Evolutionary conservation across 2,329 filamentous ascomycete genomes (phyloP), one percentile per base, ranked within the genome.

Genomic region (Epichloe typhina): DNA sequence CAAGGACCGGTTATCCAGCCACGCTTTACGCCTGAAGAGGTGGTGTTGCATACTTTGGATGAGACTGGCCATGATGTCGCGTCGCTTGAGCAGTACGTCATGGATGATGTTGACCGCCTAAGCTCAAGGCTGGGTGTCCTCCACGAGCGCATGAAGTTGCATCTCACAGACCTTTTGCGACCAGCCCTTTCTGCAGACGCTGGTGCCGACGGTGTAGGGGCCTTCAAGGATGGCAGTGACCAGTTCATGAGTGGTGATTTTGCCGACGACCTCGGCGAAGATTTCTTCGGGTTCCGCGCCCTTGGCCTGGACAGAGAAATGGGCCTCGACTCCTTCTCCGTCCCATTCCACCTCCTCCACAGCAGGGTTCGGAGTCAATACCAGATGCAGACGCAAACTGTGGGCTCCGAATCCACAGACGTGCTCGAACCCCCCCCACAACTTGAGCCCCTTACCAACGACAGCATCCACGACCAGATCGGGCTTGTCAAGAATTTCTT

Each of bases 211-310:
- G 93, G 90, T 37, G 89, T 84, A 4, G 86, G 85, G 51, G 87
- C 89, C 6, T 98, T 98, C 74, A 88, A 94, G 55, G 93, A 98
- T 60, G 91, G 90, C 56, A 95, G 89, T 66, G 93, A 98, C 56
- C 93, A 97, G 64, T 98, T 97, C 59, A 83, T 96, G 46, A 88
- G 87, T 44, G 93, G 93, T 54, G 93, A 98, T 66, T 98, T 98
- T 65, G 93, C 93, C 0, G 93, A 96, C 64, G 93, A 98, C 59
- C 85, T 98, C 12, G 91, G 90, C 54, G 93, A 98, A 72, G 93
- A 98, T 69, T 98, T 96, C 77, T 98, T 98, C 62, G 93, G 93
- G 31, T 97, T 98, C 78, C 90, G 89, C 64, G 90, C 95, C 53
- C 79, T 98, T 44, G 93, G 93, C 42, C 77, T 98, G 52, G 89